A percentile compares a stretch with the other conserved stretches of the same genome.
These are phyloP conservation scores for Pezicula radicicola DNA, from an alignment of 2,329 filamentous ascomycete genomes.

Conservation along the genomic window DNA sequence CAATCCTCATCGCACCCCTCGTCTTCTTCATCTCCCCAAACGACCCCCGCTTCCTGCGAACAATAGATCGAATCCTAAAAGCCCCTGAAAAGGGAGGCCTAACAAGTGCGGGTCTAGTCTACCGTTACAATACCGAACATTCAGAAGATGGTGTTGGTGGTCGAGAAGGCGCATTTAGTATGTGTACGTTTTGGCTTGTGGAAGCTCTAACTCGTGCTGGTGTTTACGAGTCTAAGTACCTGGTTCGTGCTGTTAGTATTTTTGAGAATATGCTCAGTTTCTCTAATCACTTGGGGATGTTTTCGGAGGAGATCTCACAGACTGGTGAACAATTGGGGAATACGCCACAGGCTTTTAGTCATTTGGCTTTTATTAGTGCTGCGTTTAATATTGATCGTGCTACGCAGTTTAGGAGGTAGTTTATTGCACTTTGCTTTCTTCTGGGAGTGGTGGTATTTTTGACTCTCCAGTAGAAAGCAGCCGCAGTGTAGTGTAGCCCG, in stretches of 20 bases:
- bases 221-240: constrained; percentile 62
- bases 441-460: too few species aligned
- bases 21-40: constrained; percentile 80
- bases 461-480: too few species aligned
- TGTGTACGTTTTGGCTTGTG: constrained; percentile 83
- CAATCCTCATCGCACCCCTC: constrained; percentile 71
- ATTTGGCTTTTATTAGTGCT: constrained; percentile 72
- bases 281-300: constrained; percentile 75
- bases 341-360: constrained; percentile 76
- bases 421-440: too few species aligned
- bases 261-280: constrained; percentile 79
- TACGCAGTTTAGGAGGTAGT: constrained; percentile 9
- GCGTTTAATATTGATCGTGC: constrained; percentile 71
- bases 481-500: too few species aligned
- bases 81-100: constrained; percentile 73
- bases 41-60: constrained; percentile 71
- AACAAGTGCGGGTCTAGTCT: constrained; percentile 72
- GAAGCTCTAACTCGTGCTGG: constrained; percentile 71
- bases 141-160: constrained; percentile 73
- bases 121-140: constrained; percentile 67
- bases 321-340: constrained; percentile 77
- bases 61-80: constrained; percentile 68
- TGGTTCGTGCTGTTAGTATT: constrained; percentile 59
- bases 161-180: constrained; percentile 72
- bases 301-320: constrained; percentile 74